Conservation (phyloP, 768 basidiomycete genomes). For the Boletus coccyginus region DNA sequence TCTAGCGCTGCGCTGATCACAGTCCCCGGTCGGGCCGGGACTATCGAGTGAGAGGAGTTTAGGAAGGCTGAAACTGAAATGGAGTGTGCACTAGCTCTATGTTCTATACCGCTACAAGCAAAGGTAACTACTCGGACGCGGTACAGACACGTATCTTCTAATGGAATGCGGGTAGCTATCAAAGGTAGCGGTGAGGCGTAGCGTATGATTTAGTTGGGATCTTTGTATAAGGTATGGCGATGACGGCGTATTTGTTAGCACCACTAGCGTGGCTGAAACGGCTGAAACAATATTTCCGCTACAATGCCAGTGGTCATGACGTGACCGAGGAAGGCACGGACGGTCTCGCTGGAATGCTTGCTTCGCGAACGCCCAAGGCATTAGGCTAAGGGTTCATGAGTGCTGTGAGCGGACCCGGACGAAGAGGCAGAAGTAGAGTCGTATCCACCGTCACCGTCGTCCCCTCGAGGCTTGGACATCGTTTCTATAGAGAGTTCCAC, state of each 20-base stretch:
- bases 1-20: not conserved
- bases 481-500: constrained; percentile 12
- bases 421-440: constrained; percentile 3
- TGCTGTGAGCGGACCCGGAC: not conserved
- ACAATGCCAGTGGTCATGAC: not conserved
- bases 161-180: not conserved
- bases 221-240: not conserved
- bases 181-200: not conserved
- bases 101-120: not conserved
- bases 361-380: not conserved
- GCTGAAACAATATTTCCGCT: not conserved
- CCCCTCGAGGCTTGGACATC: constrained; percentile 9
- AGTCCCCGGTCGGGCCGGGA: no score
- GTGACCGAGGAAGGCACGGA: not conserved
- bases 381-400: not conserved
- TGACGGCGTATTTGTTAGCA: not conserved
- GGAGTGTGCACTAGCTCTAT: not conserved
- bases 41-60: not conserved
- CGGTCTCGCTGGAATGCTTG: not conserved
- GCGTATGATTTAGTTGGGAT: not conserved
- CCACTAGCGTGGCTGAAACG: not conserved
- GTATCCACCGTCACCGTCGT: not conserved
- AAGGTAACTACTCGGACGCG: not conserved
- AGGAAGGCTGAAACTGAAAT: not conserved
- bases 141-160: not conserved